Percentiles rank a stretch among this genome's conserved stretches.
These are phyloP conservation scores for Arabidopsis suecica DNA, from an alignment of 345 rosid genomes.

Conservation along the genomic window DNA sequence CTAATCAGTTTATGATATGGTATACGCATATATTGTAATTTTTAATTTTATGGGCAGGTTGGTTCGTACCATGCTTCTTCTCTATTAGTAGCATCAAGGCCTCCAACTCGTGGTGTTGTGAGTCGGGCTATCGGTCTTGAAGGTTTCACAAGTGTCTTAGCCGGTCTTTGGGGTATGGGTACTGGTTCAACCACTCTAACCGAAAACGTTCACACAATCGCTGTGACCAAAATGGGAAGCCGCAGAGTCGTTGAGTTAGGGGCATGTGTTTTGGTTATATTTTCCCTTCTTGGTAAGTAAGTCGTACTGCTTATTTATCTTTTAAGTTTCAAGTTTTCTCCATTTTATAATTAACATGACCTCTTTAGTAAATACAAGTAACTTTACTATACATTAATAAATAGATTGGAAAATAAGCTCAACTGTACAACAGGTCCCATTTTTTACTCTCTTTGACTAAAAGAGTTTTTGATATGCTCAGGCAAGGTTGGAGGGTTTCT, in stretches of 20 bases:
- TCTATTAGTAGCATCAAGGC: slow-evolving; percentile 83
- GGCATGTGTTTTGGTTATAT: slow-evolving; percentile 70
- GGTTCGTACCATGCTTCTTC: slow-evolving; percentile 97
- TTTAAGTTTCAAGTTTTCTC: neutral
- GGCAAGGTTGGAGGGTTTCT: slow-evolving; percentile 98
- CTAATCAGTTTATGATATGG: neutral
- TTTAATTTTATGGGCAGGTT: slow-evolving; percentile 55
- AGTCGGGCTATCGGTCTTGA: slow-evolving; percentile 97
- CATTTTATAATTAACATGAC: neutral
- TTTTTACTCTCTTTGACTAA: slow-evolving; percentile 2
- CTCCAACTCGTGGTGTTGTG: slow-evolving; percentile 92
- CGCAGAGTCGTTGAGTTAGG: slow-evolving; percentile 92
- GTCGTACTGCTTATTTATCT: slow-evolving; percentile 35
- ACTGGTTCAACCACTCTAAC: slow-evolving; percentile 93
- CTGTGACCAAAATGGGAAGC: slow-evolving; percentile 99
- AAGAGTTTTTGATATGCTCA: slow-evolving; percentile 40
- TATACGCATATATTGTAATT: neutral
- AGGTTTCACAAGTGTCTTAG: slow-evolving; percentile 86
- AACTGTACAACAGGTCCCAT: neutral
- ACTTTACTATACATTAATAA: neutral
- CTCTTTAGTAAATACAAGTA: slow-evolving; percentile 1
- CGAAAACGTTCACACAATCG: slow-evolving; percentile 97
- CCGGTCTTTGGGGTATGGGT: slow-evolving; percentile 99
- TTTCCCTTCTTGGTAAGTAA: slow-evolving; percentile 91
- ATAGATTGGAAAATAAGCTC: neutral